Evolutionary conservation across 129 eudicot genomes (phyloP).

Genomic region (Artemisia tridentata): DNA sequence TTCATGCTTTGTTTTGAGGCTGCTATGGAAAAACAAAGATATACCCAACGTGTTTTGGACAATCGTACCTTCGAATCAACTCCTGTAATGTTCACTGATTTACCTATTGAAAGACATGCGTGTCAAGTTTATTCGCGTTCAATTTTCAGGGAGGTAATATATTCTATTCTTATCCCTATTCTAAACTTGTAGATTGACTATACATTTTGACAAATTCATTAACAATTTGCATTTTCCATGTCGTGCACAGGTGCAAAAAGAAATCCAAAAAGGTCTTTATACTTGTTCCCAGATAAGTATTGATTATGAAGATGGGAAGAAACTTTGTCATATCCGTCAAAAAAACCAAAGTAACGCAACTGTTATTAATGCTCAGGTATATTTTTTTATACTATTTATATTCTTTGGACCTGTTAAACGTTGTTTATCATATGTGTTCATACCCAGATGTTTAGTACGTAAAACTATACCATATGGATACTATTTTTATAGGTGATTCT

Average conservation of each 20-base stretch:
- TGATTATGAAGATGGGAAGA: not conserved
- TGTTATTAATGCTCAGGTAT: not conserved
- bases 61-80: not conserved
- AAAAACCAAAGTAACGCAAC: not conserved
- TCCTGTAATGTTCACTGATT: not conserved
- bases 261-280: not conserved
- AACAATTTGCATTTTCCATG: too few relatives aligned
- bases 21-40: not conserved
- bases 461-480: not conserved
- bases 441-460: not conserved
- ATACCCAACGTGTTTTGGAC: not conserved
- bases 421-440: not conserved
- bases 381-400: not conserved
- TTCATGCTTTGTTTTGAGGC: not conserved
- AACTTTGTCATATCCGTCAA: not conserved
- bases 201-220: too few relatives aligned
- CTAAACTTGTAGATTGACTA: too few relatives aligned
- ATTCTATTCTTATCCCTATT: not conserved
- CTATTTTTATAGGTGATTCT: not conserved
- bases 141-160: not conserved
- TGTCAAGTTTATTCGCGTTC: not conserved
- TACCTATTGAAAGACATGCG: not conserved
- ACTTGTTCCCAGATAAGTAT: not conserved
- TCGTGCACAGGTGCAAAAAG: too few relatives aligned
- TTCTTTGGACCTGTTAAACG: not conserved